A percentile compares a stretch with the other conserved stretches of the same genome.
These are phyloP conservation scores for Cytospora chrysosperma DNA, from an alignment of 2,329 filamentous ascomycete genomes.

Conservation along the genomic window DNA sequence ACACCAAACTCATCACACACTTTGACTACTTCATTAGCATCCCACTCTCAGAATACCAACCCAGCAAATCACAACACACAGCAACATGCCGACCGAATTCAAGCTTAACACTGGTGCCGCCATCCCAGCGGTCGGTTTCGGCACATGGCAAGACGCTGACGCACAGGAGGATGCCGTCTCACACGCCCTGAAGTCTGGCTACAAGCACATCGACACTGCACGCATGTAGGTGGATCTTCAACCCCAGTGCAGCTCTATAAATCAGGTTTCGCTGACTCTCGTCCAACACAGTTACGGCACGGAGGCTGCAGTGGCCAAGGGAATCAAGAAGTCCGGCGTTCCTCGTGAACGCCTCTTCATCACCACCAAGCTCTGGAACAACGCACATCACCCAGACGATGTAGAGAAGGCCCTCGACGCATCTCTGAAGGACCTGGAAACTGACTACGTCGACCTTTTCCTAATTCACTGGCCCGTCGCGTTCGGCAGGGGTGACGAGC, in stretches of 20 bases:
- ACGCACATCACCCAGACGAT: conserved; percentile 30
- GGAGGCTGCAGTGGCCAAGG: conserved; percentile 29
- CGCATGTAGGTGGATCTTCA: conserved; percentile 39
- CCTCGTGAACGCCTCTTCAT: conserved; percentile 37
- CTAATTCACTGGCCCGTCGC: conserved; percentile 52
- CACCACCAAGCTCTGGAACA: conserved; percentile 41
- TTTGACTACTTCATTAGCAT: neutral
- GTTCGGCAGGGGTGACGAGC: conserved; percentile 3
- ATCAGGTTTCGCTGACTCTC: neutral
- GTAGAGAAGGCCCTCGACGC: conserved; percentile 39
- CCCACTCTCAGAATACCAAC: neutral
- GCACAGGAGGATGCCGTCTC: conserved; percentile 30
- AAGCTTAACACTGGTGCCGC: conserved; percentile 8
- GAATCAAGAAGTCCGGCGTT: conserved; percentile 32
- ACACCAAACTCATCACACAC: no score
- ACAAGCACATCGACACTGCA: conserved; percentile 53
- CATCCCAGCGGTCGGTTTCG: conserved; percentile 9
- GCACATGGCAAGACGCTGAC: conserved; percentile 23
- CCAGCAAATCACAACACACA: neutral
- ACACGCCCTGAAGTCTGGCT: conserved; percentile 46
- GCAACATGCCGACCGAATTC: conserved; percentile 9
- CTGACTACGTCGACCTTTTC: conserved; percentile 53
- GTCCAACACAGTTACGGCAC: conserved; percentile 28
- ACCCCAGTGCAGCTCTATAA: neutral
- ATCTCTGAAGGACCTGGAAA: conserved; percentile 44